phyloP scores from a whole-genome alignment of 345 rosid genomes.

The Eucalyptus cladocalyx region DNA sequence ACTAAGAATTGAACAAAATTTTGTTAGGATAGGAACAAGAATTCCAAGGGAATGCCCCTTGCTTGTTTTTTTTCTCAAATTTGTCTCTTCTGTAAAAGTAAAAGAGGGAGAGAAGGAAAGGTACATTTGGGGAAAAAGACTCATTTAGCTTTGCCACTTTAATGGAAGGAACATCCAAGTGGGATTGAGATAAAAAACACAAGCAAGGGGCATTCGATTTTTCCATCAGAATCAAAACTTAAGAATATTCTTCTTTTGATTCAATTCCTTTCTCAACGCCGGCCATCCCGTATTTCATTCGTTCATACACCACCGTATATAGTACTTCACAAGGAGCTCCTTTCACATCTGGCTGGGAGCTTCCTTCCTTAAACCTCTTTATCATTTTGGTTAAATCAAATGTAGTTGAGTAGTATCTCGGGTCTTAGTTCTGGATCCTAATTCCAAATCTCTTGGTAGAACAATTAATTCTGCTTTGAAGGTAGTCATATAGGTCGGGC shows the following conservation, averaged over 20 bases:
- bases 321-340: neutral
- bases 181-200: neutral
- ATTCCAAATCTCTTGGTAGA: neutral
- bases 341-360: neutral
- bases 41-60: neutral
- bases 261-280: neutral
- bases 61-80: neutral
- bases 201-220: neutral
- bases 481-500: neutral
- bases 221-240: neutral
- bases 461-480: neutral
- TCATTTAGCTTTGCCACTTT: neutral
- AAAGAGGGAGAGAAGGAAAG: neutral
- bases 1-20: neutral
- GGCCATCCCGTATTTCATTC: neutral
- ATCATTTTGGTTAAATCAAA: neutral
- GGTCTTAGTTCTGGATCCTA: neutral
- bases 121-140: neutral
- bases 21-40: neutral
- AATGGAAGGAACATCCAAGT: neutral
- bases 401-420: neutral
- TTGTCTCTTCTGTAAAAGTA: neutral
- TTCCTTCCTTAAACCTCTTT: neutral
- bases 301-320: neutral
- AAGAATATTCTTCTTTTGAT: neutral